Evolutionary conservation across 495 filamentous ascomycete species (phyloP).

Genomic region (Penicillium pancosmium): DNA sequence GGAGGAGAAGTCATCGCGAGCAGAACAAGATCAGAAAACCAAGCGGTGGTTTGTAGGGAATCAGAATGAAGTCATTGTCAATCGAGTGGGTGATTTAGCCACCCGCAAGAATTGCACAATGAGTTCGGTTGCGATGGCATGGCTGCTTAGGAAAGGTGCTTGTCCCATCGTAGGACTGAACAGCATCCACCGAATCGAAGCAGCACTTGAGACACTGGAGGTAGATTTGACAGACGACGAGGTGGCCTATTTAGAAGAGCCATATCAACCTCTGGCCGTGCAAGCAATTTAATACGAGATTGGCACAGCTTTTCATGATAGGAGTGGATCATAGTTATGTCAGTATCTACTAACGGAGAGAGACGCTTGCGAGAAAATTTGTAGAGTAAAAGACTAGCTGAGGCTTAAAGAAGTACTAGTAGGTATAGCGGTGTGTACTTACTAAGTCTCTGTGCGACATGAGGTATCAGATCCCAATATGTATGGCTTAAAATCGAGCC

Average conservation of each 20-base stretch:
- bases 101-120: constrained; percentile 59
- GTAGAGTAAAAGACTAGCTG: too few relatives aligned
- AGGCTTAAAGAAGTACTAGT: too few relatives aligned
- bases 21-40: constrained; percentile 22
- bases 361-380: too few relatives aligned
- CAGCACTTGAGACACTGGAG: constrained; percentile 49
- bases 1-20: constrained; percentile 22
- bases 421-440: too few relatives aligned
- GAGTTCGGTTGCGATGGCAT: constrained; percentile 63
- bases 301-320: neutral
- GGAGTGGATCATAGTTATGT: neutral
- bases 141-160: constrained; percentile 51
- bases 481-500: neutral
- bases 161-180: constrained; percentile 65
- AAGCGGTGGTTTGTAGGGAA: constrained; percentile 25
- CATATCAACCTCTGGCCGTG: constrained; percentile 48
- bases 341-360: too few relatives aligned
- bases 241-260: constrained; percentile 59
- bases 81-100: constrained; percentile 59
- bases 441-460: too few relatives aligned
- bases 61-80: constrained; percentile 50
- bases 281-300: constrained; percentile 16
- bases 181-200: constrained; percentile 57
- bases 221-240: constrained; percentile 59
- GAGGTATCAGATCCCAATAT: too few relatives aligned